Evolutionary conservation across 202 grass and related monocot species (phyloP).

Genomic region (Miscanthus sacchariflorus): DNA sequence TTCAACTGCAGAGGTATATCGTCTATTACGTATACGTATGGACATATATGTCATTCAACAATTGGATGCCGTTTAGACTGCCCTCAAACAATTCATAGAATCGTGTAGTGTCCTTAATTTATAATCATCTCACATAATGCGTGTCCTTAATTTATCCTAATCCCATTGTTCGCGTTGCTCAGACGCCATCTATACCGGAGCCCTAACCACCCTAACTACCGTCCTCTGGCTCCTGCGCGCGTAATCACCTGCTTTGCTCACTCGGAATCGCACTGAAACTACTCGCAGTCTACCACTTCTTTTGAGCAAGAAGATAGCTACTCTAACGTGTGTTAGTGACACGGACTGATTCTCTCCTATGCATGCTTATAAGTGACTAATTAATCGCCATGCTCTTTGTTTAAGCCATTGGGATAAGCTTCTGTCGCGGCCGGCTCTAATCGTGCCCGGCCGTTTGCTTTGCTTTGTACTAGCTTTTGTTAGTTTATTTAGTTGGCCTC

Average conservation of each 20-base stretch:
- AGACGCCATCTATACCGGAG: not conserved
- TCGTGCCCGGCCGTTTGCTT: not conserved
- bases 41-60: no score
- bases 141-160: not conserved
- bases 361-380: not conserved
- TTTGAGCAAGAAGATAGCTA: not conserved
- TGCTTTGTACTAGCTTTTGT: not conserved
- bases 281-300: not conserved
- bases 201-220: not conserved
- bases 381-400: not conserved
- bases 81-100: no score
- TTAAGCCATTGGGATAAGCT: slow-evolving; percentile 39
- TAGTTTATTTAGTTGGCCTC: not conserved
- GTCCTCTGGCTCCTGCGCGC: not conserved
- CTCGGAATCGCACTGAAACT: slow-evolving; percentile 20
- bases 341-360: slow-evolving; percentile 23
- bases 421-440: slow-evolving; percentile 4
- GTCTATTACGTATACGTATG: no score
- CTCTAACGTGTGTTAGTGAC: not conserved
- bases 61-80: no score
- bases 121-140: not conserved
- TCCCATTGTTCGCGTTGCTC: not conserved
- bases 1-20: no score
- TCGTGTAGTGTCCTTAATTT: no score
- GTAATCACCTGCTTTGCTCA: not conserved